These are phyloP conservation scores for Ambrosia hybrid DNA, from an alignment of 140 eudicot genomes.

Conservation along the genomic window DNA sequence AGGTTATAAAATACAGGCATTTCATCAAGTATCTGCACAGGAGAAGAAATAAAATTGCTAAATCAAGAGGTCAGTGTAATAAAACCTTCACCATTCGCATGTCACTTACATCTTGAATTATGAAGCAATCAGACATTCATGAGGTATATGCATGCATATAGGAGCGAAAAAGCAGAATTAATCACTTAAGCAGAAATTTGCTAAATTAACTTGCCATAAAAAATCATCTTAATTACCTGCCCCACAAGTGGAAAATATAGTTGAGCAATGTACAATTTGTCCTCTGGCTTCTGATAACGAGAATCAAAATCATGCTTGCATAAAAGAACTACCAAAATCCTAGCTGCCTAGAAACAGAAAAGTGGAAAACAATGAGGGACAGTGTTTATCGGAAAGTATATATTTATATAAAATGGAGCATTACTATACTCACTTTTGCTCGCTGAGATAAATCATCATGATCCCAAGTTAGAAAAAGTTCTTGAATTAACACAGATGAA, in stretches of 20 bases:
- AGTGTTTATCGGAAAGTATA: neutral
- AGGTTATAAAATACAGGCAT: constrained; percentile 99
- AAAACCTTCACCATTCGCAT: constrained; percentile 5
- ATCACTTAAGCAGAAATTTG: constrained; percentile 6
- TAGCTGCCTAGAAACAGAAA: constrained; percentile 68
- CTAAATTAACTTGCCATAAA: neutral
- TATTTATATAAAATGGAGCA: neutral
- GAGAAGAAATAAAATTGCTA: neutral
- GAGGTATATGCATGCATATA: neutral
- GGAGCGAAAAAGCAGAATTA: neutral
- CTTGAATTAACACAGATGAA: constrained; percentile 93
- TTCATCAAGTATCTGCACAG: constrained; percentile 89
- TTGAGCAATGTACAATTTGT: constrained; percentile 91
- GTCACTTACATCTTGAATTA: neutral
- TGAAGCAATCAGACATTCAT: neutral
- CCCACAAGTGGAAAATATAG: constrained; percentile 92
- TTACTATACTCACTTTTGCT: constrained; percentile 67
- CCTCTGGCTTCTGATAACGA: constrained; percentile 98
- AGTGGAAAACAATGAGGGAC: constrained; percentile 16
- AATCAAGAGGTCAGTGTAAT: neutral
- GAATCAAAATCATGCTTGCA: constrained; percentile 97
- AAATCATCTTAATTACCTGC: constrained; percentile 55
- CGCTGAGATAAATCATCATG: constrained; percentile 90
- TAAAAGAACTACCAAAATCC: constrained; percentile 90
- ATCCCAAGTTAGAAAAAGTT: constrained; percentile 95